phyloP scores from a whole-genome alignment of 768 basidiomycete species.

The Sporobolomyces phaffii region DNA sequence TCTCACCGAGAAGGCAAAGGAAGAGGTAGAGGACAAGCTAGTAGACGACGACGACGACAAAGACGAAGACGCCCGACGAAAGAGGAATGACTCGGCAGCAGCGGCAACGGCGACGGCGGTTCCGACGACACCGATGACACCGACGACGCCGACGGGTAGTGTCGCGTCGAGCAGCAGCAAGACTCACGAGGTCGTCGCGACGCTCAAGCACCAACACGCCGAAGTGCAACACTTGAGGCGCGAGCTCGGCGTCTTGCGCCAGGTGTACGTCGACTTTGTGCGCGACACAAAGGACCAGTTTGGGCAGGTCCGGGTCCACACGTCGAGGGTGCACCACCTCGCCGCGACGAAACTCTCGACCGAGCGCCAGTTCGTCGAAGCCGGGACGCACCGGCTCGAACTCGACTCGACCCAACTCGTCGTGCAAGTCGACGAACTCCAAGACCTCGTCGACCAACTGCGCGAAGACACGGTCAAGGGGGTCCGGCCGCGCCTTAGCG shows the following conservation, averaged over 20 bases:
- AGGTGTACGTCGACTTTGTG: slow-evolving; percentile 90
- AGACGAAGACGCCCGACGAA: too few relatives aligned
- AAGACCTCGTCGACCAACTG: slow-evolving; percentile 80
- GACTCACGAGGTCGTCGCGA: slow-evolving; percentile 21
- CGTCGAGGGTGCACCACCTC: slow-evolving; percentile 77
- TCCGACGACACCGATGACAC: slow-evolving; percentile 1
- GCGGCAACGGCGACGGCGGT: too few relatives aligned
- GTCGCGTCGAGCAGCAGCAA: too few relatives aligned
- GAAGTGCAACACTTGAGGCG: slow-evolving; percentile 89
- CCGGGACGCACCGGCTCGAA: slow-evolving; percentile 88
- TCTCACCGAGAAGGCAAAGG: neutral
- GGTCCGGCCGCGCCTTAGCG: slow-evolving; percentile 68
- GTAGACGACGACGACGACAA: neutral
- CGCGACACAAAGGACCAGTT: slow-evolving; percentile 82
- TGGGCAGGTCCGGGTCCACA: slow-evolving; percentile 69
- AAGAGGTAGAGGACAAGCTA: slow-evolving; percentile 36
- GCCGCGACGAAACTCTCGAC: slow-evolving; percentile 76
- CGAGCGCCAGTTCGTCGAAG: slow-evolving; percentile 77
- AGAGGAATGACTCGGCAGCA: too few relatives aligned
- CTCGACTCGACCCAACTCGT: slow-evolving; percentile 77
- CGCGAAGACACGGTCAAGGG: slow-evolving; percentile 85
- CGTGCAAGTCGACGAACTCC: slow-evolving; percentile 85
- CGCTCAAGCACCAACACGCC: slow-evolving; percentile 81
- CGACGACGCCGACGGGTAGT: slow-evolving; percentile 5
- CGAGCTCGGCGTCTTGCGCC: slow-evolving; percentile 86